Evolutionary conservation across 345 rosid species (phyloP), one percentile per base, ranked within the genome.

Genomic region (Gossypium australe): DNA sequence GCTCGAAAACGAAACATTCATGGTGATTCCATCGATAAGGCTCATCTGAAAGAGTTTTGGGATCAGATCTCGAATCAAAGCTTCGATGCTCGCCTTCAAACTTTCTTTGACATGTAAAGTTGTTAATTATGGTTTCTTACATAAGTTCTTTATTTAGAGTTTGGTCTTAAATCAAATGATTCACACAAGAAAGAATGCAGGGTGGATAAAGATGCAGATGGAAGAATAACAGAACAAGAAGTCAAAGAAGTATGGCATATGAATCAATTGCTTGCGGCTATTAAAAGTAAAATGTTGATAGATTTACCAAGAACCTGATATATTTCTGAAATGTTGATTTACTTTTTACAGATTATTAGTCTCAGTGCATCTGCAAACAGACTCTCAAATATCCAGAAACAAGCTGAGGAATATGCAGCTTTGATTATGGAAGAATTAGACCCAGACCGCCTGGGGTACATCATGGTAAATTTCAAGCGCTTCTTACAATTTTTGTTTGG

Each of bases 121-220:
- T 25, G 27, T 11, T 56, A 49, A 49, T 12, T 20, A 56, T 56
- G 11, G 9, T 61, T 60, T 5, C 5, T 34, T 34, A 34, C 7
- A 34, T 34, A 34, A 34, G 41, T 34, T 34, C 41, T 5, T 34
- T 34, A 34, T 34, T 34, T 34, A 34, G 4, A 7, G 6, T 16
- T 58, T 76, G 45, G 57, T 43, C 17, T 53, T 17, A n/a, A 64
- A 41, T 64, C 13, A 22, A 49, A 47, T 66, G 10, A 18, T 48
- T 34, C 65, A 34, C 7, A 1, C 1, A 34, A 4, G 7, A 74
- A 17, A 18, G 41, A 80, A 11, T 85, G 78, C 82, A 90, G 95
- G 97, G 97, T 91, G 75, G 97, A 91, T 79, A 91, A 89, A 85
- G 89, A 91, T 84, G 90, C 93, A 1, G 90, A 91, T 85, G 97